Conservation (phyloP, 371 early-diverging fungal species). For the Parasitella parasitica region DNA sequence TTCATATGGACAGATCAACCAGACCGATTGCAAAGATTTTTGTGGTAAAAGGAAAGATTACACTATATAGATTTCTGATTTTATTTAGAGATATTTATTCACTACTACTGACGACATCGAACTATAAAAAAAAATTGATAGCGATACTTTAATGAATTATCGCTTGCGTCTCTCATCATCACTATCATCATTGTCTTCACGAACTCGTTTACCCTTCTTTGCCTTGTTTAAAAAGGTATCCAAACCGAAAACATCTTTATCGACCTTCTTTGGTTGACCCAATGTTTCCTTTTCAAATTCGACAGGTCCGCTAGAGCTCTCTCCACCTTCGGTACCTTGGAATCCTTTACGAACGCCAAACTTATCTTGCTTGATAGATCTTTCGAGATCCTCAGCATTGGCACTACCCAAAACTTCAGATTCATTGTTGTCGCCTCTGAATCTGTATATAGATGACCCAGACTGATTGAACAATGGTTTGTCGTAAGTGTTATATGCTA, state of each 20-base stretch:
- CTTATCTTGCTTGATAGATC: slow-evolving; percentile 67
- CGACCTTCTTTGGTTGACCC: slow-evolving; percentile 19
- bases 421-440: slow-evolving; percentile 64
- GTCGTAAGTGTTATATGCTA: slow-evolving; percentile 82
- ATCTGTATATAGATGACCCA: slow-evolving; percentile 79
- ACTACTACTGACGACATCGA: not conserved
- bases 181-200: slow-evolving; percentile 18
- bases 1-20: slow-evolving; percentile 77
- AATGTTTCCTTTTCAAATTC: slow-evolving; percentile 84
- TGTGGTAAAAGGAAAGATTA: slow-evolving; percentile 71
- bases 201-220: slow-evolving; percentile 43
- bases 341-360: slow-evolving; percentile 70
- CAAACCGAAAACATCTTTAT: slow-evolving; percentile 59
- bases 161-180: slow-evolving; percentile 21
- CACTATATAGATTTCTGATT: not conserved
- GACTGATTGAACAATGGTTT: slow-evolving; percentile 86
- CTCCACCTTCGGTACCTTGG: slow-evolving; percentile 62
- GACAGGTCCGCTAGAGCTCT: slow-evolving; percentile 77
- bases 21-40: slow-evolving; percentile 75
- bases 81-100: not conserved
- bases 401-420: slow-evolving; percentile 70
- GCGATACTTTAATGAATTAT: not conserved
- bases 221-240: slow-evolving; percentile 61
- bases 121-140: not conserved
- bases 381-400: slow-evolving; percentile 69